Evolutionary conservation across 805 yeast species (phyloP).

Genomic region (Kuraishia piskuri): DNA sequence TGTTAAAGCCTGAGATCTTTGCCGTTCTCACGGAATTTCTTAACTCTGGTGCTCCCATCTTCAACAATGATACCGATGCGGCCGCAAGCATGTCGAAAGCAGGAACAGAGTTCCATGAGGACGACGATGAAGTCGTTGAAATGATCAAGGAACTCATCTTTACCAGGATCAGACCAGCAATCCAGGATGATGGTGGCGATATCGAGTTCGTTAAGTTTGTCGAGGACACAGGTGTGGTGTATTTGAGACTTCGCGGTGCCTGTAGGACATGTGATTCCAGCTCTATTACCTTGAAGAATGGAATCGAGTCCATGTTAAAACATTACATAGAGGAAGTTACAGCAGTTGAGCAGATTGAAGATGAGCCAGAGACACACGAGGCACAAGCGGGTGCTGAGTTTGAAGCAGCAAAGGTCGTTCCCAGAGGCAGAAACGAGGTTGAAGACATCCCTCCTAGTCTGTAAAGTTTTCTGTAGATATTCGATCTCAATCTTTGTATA

Average conservation of each 20-base stretch:
- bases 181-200: constrained; percentile 98
- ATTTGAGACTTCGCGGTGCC: constrained; percentile 87
- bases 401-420: constrained; percentile 1
- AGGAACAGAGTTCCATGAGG: constrained; percentile 39
- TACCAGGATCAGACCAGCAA: constrained; percentile 94
- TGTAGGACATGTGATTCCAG: constrained; percentile 90
- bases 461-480: constrained; percentile 6
- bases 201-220: constrained; percentile 82
- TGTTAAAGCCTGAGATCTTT: constrained; percentile 61
- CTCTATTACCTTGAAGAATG: constrained; percentile 87
- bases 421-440: constrained; percentile 5
- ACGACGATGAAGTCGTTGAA: constrained; percentile 71
- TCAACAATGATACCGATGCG: constrained; percentile 27
- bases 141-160: constrained; percentile 90
- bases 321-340: constrained; percentile 95
- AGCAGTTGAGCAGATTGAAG: constrained; percentile 74
- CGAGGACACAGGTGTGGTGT: constrained; percentile 80
- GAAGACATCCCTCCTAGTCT: constrained; percentile 27
- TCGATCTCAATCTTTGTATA: not conserved
- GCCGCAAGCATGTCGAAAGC: constrained; percentile 26
- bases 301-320: constrained; percentile 94
- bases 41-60: constrained; percentile 47
- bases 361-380: constrained; percentile 60
- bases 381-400: constrained; percentile 8
- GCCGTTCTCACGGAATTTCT: constrained; percentile 46